These are phyloP conservation scores for Cephalotrichum gorgonifer DNA, from an alignment of 2,329 filamentous ascomycete species.

Conservation along the genomic window DNA sequence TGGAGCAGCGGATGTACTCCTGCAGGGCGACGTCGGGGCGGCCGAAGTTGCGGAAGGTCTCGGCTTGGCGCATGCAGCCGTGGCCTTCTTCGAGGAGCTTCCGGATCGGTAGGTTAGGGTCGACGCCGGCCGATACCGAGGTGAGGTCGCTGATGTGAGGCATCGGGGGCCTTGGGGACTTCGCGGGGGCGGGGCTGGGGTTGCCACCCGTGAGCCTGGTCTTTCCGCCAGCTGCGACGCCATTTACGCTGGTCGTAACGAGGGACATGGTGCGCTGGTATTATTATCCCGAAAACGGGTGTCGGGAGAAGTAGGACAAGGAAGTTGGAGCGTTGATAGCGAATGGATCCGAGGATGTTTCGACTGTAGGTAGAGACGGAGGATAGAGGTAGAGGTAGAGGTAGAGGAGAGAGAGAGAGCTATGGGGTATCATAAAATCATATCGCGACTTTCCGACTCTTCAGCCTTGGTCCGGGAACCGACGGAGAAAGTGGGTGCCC, in stretches of 20 bases:
- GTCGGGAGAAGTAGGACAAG: too few relatives aligned
- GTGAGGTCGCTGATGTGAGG: conserved; percentile 45
- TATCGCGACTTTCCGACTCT: not conserved
- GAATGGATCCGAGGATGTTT: not conserved
- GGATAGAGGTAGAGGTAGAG: not conserved
- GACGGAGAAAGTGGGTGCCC: not conserved
- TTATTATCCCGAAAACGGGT: not conserved
- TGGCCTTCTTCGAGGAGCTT: conserved; percentile 44
- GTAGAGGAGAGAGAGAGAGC: not conserved
- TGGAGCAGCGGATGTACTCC: conserved; percentile 74
- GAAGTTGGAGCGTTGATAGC: too few relatives aligned
- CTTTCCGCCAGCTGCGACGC: conserved; percentile 12
- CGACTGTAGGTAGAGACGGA: not conserved
- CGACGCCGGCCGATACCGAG: conserved; percentile 32
- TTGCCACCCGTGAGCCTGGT: not conserved
- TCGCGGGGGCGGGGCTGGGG: too few relatives aligned
- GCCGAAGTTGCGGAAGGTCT: conserved; percentile 51
- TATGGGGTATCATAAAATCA: not conserved
- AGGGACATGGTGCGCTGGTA: conserved; percentile 16
- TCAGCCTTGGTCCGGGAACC: not conserved
- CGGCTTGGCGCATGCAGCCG: conserved; percentile 45
- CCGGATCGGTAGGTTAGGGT: conserved; percentile 38
- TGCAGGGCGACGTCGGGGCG: conserved; percentile 66
- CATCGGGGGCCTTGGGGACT: conserved; percentile 24
- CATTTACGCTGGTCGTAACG: conserved; percentile 17